Percentiles rank a stretch among this genome's conserved stretches.
Conservation (phyloP, 116 monocot genomes). For the Posidonia oceanica region DNA sequence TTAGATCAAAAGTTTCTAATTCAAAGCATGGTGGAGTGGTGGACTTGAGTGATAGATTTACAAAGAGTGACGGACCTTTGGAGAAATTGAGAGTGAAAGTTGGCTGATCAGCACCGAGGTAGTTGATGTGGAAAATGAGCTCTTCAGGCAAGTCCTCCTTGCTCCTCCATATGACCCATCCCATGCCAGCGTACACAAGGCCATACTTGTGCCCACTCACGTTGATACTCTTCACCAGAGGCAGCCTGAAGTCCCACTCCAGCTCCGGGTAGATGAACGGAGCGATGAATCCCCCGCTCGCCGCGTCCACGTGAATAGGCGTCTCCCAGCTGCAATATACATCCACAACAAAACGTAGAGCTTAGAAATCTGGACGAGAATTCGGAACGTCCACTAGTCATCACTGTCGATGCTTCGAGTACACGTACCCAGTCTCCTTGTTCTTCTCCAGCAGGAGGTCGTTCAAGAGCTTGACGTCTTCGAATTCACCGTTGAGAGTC, state of each 20-base stretch:
- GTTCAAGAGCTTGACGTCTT: conserved; percentile 20
- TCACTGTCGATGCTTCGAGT: too few species aligned
- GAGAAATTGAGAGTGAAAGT: conserved; percentile 97
- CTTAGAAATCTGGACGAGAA: too few species aligned
- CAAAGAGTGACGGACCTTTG: conserved; percentile 30
- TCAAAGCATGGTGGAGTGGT: too few species aligned
- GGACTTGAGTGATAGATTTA: too few species aligned
- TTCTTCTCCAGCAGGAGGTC: conserved; percentile 14
- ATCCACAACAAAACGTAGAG: not conserved
- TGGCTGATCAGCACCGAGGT: conserved; percentile 81
- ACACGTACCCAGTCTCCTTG: conserved; percentile 11
- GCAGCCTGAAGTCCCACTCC: conserved; percentile 85
- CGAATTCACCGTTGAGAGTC: conserved; percentile 18
- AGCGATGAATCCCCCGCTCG: conserved; percentile 90
- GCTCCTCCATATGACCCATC: conserved; percentile 82
- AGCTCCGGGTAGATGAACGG: conserved; percentile 83
- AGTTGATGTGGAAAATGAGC: conserved; percentile 90
- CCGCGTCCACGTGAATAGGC: conserved; percentile 87
- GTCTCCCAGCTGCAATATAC: conserved; percentile 51
- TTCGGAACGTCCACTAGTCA: too few species aligned
- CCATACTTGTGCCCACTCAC: conserved; percentile 95
- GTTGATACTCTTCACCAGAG: conserved; percentile 89
- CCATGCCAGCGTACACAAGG: conserved; percentile 90
- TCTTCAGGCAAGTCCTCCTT: conserved; percentile 86
- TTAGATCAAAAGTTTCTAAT: too few species aligned